Evolutionary conservation across 2,329 filamentous ascomycete genomes (phyloP).

Genomic region (Zymoseptoria crescenta): DNA sequence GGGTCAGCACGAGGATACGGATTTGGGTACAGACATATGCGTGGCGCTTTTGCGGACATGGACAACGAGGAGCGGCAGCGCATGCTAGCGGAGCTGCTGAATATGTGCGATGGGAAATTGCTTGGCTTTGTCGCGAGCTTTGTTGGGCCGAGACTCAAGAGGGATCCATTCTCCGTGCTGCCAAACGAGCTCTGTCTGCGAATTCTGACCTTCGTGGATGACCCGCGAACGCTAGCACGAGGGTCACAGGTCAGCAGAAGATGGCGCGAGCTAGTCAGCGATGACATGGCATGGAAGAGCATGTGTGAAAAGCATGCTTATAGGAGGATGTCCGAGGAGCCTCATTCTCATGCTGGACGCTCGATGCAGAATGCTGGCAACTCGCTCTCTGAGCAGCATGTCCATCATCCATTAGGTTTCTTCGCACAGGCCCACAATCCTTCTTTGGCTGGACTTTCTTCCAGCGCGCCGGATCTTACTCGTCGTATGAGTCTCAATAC

Average conservation of each 20-base stretch:
- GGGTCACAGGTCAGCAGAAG: slow-evolving; percentile 92
- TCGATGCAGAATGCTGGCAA: slow-evolving; percentile 14
- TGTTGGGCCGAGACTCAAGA: slow-evolving; percentile 87
- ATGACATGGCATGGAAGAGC: slow-evolving; percentile 98
- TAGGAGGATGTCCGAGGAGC: slow-evolving; percentile 46
- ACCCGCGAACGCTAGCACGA: slow-evolving; percentile 85
- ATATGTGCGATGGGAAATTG: slow-evolving; percentile 89
- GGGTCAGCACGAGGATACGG: slow-evolving; percentile 23
- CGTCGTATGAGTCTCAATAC: slow-evolving; percentile 19
- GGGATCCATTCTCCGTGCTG: slow-evolving; percentile 87
- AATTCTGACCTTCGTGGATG: slow-evolving; percentile 95
- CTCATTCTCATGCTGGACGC: slow-evolving; percentile 13
- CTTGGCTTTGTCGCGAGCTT: slow-evolving; percentile 95
- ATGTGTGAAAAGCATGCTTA: slow-evolving; percentile 95
- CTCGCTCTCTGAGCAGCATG: slow-evolving; percentile 11
- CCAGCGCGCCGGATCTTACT: slow-evolving; percentile 41
- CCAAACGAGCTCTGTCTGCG: slow-evolving; percentile 88
- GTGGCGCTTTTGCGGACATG: slow-evolving; percentile 71
- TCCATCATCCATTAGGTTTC: slow-evolving; percentile 24
- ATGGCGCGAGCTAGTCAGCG: slow-evolving; percentile 87
- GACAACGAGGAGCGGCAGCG: slow-evolving; percentile 68
- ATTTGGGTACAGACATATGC: slow-evolving; percentile 58
- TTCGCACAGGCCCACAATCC: slow-evolving; percentile 20
- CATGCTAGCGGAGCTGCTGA: slow-evolving; percentile 78
- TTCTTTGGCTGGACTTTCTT: slow-evolving; percentile 35